Evolutionary conservation across 148 eudicot genomes (phyloP), one percentile per base, ranked within the genome.

Genomic region (Gaultheria prostrata): DNA sequence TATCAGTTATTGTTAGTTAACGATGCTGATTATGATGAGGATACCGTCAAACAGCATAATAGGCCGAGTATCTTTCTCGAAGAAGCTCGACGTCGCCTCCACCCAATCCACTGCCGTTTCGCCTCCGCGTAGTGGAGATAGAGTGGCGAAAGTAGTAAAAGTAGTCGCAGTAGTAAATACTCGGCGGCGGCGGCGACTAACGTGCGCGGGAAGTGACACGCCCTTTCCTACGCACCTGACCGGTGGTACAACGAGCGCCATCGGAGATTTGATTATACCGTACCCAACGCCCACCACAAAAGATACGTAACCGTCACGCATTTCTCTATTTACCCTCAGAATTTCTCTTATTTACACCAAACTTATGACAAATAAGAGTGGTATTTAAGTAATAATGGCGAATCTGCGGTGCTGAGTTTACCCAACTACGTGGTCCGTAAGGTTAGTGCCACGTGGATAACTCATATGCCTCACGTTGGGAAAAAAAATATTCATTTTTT

Each of bases 31-130:
- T 1, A 26, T 21, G 6, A 39, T 39, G 43, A 39, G 43, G 43
- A 39, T 90, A 97, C 99, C 99, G 78, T 97, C 99, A 70, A 91
- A 97, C n/a, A 97, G 88, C 99, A 97, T 97, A 80, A 97, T 94
- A 50, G 99, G 99, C 14, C 99, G 90, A 57, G 93, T 85, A 76
- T 97, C 99, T 32, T 85, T 63, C 21, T 92, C 90, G 74, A 97
- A 97, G 90, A 91, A 97, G 84, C 82, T 87, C 14, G 92, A 89
- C n/a, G 98, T 91, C 11, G 87, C 90, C 69, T 87, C 88, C 82
- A 82, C 88, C 90, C 91, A 91, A 56, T 92, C 92, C 82, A 85
- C 89, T 78, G 84, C 78, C 82, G 75, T 18, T 8, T 87, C 85
- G 32, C 65, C 86, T 78, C 85, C 84, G 46, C 88, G 84, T 11